phyloP scores from a whole-genome alignment of 2,329 filamentous ascomycete species.

The Verruconis gallopava region DNA sequence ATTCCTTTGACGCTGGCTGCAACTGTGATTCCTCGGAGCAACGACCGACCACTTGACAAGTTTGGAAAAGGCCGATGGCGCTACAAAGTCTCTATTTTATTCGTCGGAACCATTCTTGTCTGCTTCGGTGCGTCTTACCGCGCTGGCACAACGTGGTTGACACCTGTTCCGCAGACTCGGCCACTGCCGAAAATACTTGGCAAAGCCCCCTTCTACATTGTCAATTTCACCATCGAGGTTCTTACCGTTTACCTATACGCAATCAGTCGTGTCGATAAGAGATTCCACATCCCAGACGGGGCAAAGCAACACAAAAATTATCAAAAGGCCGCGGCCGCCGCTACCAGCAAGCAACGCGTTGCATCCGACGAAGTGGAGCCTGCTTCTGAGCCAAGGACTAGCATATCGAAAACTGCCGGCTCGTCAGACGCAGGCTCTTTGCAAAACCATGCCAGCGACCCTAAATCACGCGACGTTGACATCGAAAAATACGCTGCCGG shows the following conservation, averaged over 20 bases:
- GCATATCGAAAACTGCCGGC: no score
- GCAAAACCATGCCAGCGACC: no score
- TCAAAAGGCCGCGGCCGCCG: slow-evolving; percentile 3
- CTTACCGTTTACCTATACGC: slow-evolving; percentile 56
- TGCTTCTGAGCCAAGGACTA: no score
- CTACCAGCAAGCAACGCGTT: no score
- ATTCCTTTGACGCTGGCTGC: slow-evolving; percentile 41
- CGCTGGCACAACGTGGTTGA: slow-evolving; percentile 43
- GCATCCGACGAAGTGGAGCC: no score
- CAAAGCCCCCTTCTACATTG: slow-evolving; percentile 64
- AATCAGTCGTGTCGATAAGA: slow-evolving; percentile 54
- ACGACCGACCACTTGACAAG: slow-evolving; percentile 33
- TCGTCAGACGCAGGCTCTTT: no score
- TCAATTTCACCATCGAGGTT: slow-evolving; percentile 66
- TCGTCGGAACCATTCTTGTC: slow-evolving; percentile 46
- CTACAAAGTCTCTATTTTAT: slow-evolving; percentile 53
- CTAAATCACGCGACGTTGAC: no score
- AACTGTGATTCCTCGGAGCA: slow-evolving; percentile 32
- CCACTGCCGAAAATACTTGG: slow-evolving; percentile 56
- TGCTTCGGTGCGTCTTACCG: slow-evolving; percentile 59
- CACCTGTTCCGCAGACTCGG: slow-evolving; percentile 31
- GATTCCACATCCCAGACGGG: slow-evolving; percentile 64
- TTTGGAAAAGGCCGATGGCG: slow-evolving; percentile 56
- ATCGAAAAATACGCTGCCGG: no score
- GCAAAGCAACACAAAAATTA: slow-evolving; percentile 43